Base-by-base conservation (phyloP, 2,329 filamentous ascomycete genomes). In the Fusarium pilosicola region DNA sequence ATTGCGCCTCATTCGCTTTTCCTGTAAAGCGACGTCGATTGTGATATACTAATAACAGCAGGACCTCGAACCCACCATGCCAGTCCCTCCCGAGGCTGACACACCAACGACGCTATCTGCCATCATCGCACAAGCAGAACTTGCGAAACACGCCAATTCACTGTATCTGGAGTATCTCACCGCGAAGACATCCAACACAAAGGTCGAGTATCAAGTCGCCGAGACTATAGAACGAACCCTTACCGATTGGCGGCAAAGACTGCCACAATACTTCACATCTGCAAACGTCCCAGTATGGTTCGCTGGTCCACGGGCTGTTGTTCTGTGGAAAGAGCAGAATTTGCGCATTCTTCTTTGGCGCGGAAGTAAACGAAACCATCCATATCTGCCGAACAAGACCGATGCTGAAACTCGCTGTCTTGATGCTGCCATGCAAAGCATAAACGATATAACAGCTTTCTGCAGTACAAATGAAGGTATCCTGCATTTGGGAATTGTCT, bases 1-100 rank as follows among this genome's bases (percentile, higher is more conserved):
- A 15, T 3, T 18, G 5, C 3, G 9, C 10, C 5, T n/a, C 3
- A 11, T 20, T n/a, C 0, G 8, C 1, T 22, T n/a, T 18, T 4
- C 14, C 11, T 3, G 9, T 5, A 7, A 38, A 38, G 12, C 4
- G 7, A 20, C 22, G 20, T 18, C 14, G 20, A 39, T 18, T 22
- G 6, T 24, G 15, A 15, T 13, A 20, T 24, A 22, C 26, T 42
- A 15, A 44, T 12, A 44, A 18, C 8, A 30, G 2, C 36, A 56
- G 52, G 52, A 44, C n/a, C 26, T 56, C 11, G 38, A 56, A 12
- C 52, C 17, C 2, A 30, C 38, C 12, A 44, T 44, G 26, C 26
- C 26, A 24, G 22, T 24, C 12, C 52, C 52, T 6, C 22, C 52
- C 24, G 12, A n/a, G 10, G 22, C 9, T 17, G 12, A 12, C 12